Base-by-base conservation (phyloP, 108 stramenopile genomes). In the Cyclostephanos invisitatus region DNA sequence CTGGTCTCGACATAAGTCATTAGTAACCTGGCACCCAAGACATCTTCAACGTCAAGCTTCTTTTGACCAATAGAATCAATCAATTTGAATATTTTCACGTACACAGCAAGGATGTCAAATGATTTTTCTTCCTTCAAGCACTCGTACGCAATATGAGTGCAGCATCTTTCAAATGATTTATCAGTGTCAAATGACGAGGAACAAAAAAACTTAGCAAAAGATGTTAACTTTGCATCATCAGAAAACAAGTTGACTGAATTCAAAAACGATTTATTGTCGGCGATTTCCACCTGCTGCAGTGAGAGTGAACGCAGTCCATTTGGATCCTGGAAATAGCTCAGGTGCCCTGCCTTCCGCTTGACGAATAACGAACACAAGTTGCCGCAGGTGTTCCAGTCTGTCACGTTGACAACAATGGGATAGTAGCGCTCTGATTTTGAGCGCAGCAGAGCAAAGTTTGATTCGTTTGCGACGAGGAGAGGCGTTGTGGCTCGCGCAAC, bases 311-410 rank as follows among this genome's bases (percentile, higher is more conserved):
- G 74, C 32, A 75, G 62, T 42, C 79, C 81, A 67, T 82, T 74
- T 36, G 88, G 88, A 49, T 89, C 87, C 40, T 91, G 85, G 54
- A 79, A 51, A 70, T 88, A 87, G 65, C 83, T 83, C 32, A 95
- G 71, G 70, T 88, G 84, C 6, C 91, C 94, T 49, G 88, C 66
- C 67, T 85, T 81, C 21, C 90, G 86, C 69, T 96, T 96, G n/a
- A 96, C 96, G 63, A 83, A 94, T 42, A 96, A 65, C 10, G 68
- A 70, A 1, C 63, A 36, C 32, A 70, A 32, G 55, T 64, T 22
- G 54, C 65, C 32, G 27, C 71, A 28, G 70, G 17, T 51, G 44
- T 38, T 69, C 63, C 49, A 66, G 63, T 75, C 58, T 69, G 61
- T 20, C 54, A 37, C 79, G 35, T 77, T 73, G 64, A 86, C 77